Evolutionary conservation across 2,329 filamentous ascomycete genomes (phyloP).

Genomic region (Fusarium nodosum): DNA sequence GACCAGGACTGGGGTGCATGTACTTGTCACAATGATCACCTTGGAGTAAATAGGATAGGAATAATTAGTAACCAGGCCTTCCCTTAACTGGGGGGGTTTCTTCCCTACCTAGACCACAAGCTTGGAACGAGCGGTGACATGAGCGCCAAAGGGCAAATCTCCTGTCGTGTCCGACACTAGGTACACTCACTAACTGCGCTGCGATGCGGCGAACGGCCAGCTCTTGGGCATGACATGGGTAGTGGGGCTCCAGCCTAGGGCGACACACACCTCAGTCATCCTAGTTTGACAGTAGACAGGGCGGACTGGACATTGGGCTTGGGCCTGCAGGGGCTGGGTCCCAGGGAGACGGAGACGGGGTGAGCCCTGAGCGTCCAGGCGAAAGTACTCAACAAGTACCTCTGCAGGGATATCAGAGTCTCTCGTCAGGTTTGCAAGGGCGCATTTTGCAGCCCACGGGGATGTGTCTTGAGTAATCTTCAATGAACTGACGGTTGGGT

Average conservation of each 20-base stretch:
- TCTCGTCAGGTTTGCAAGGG: conserved; percentile 39
- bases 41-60: conserved; percentile 38
- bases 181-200: conserved; percentile 9
- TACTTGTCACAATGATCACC: conserved; percentile 45
- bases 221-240: conserved; percentile 49
- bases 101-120: conserved; percentile 47
- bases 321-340: conserved; percentile 34
- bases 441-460: conserved; percentile 36
- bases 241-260: conserved; percentile 46
- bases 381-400: conserved; percentile 48
- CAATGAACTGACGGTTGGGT: conserved; percentile 49
- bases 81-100: conserved; percentile 4
- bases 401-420: conserved; percentile 36
- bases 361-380: conserved; percentile 23
- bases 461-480: conserved; percentile 48
- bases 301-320: conserved; percentile 46
- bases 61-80: conserved; percentile 48
- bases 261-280: conserved; percentile 40
- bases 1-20: conserved; percentile 48
- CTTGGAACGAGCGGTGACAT: conserved; percentile 55
- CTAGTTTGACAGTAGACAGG: conserved; percentile 51
- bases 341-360: conserved; percentile 39
- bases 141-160: conserved; percentile 50
- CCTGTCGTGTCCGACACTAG: conserved; percentile 39
- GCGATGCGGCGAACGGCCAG: conserved; percentile 51